Conservation (phyloP, 495 filamentous ascomycete genomes). For the Podospora conica region DNA sequence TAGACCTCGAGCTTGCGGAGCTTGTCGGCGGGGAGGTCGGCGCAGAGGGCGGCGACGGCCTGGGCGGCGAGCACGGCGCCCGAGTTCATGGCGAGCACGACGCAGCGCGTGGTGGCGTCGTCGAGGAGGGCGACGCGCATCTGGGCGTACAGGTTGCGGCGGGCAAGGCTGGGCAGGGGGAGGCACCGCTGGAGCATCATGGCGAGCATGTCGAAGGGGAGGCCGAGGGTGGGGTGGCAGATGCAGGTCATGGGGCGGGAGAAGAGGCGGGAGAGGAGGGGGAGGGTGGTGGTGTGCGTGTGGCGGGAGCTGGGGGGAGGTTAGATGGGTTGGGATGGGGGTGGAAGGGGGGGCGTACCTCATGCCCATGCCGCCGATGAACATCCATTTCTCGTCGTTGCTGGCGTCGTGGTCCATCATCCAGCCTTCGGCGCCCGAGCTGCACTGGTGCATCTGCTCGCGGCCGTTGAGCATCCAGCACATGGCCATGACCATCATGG, state of each 20-base stretch:
- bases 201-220: conserved; percentile 27
- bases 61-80: conserved; percentile 30
- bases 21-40: conserved; percentile 31
- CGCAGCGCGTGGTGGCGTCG: conserved; percentile 28
- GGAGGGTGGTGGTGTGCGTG: conserved; percentile 20
- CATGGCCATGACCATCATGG: conserved; percentile 17
- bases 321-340: neutral
- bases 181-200: conserved; percentile 30
- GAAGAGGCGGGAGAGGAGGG: conserved; percentile 29
- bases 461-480: conserved; percentile 24
- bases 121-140: conserved; percentile 31
- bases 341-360: conserved; percentile 12
- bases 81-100: conserved; percentile 32
- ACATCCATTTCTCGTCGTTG: conserved; percentile 32
- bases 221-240: conserved; percentile 26
- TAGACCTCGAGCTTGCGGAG: conserved; percentile 39
- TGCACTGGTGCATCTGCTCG: conserved; percentile 17
- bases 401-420: conserved; percentile 23
- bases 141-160: conserved; percentile 27
- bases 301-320: conserved; percentile 15
- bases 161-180: conserved; percentile 18
- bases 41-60: conserved; percentile 31
- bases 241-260: conserved; percentile 32
- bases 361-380: conserved; percentile 30
- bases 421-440: conserved; percentile 11